Evolutionary conservation across 768 basidiomycete species (phyloP).

Genomic region (Lactarius quietus): DNA sequence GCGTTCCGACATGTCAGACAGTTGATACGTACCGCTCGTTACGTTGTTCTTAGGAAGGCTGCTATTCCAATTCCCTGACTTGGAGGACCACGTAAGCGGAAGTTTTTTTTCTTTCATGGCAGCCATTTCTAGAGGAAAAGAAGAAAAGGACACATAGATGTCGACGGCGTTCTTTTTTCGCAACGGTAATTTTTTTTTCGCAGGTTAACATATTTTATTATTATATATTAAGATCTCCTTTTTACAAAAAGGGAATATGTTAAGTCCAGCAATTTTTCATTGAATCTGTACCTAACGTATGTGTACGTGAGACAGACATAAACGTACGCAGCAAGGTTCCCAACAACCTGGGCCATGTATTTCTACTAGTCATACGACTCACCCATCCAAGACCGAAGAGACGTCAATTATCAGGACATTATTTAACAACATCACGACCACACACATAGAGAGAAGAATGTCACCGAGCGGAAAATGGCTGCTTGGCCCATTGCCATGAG

Average conservation of each 20-base stretch:
- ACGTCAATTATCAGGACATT: background rate
- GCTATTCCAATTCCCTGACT: slow-evolving; percentile 9
- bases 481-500: background rate
- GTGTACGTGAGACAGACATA: background rate
- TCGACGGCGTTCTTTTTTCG: no score
- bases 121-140: no score
- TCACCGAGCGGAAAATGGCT: background rate
- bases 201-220: no score
- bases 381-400: background rate
- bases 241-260: no score
- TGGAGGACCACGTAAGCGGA: background rate
- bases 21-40: background rate
- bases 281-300: background rate
- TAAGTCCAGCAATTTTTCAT: no score
- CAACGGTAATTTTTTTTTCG: no score
- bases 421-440: background rate
- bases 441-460: background rate
- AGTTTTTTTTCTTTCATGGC: background rate
- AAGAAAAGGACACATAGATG: no score
- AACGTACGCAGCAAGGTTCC: background rate
- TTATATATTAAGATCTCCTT: no score
- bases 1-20: slow-evolving; percentile 10
- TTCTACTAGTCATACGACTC: background rate
- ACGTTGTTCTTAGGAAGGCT: background rate
- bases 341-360: background rate